Conservation (phyloP, 371 early-diverging fungal species). For the Basidiobolus meristosporus region DNA sequence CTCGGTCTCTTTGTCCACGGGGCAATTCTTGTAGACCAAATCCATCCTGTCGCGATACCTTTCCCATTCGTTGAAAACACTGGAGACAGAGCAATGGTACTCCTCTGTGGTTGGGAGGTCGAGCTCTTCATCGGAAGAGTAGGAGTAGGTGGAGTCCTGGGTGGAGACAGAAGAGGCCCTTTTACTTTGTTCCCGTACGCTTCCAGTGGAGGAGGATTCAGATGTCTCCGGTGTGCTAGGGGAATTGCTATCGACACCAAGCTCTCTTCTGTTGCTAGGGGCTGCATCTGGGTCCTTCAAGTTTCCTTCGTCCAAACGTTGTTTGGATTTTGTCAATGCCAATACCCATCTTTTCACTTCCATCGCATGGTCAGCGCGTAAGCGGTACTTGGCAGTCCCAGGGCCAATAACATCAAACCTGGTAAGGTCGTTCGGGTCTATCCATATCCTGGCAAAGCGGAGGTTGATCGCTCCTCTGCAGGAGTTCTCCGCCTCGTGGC, state of each 20-base stretch:
- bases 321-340: constrained; percentile 46
- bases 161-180: no score
- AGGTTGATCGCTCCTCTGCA: constrained; percentile 60
- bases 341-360: constrained; percentile 64
- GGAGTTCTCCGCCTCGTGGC: constrained; percentile 44
- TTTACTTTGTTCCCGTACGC: no score
- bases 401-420: constrained; percentile 57
- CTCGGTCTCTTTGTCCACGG: no score
- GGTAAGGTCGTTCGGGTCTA: constrained; percentile 33
- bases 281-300: neutral
- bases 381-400: constrained; percentile 39
- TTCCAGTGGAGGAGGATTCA: no score
- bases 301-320: constrained; percentile 20
- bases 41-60: no score
- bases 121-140: no score
- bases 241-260: neutral
- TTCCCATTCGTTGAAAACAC: no score
- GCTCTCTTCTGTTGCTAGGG: neutral
- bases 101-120: no score
- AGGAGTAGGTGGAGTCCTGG: no score
- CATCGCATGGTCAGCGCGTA: constrained; percentile 35
- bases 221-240: no score
- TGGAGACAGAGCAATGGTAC: no score
- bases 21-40: no score
- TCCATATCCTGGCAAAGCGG: constrained; percentile 32